Base-by-base conservation (phyloP, 768 basidiomycete genomes). In the Saitozyma sp. region DNA sequence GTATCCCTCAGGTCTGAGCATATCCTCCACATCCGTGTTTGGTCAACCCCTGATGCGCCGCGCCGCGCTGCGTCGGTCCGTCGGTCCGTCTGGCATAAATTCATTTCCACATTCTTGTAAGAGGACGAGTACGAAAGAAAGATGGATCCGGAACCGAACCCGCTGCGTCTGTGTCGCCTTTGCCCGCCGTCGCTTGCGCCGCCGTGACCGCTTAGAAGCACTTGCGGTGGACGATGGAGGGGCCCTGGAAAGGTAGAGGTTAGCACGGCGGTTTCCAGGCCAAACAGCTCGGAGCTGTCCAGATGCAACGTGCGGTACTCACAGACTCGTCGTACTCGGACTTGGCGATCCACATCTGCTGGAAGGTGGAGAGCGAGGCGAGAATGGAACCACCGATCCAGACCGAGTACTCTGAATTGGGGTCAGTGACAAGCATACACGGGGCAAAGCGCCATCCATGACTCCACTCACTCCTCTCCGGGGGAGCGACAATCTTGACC, bases 401-500 rank as follows among this genome's bases (percentile, higher is more conserved):
- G 81, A 94, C 92, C 58, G 90, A 92, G 85, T 92, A 92, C 80
- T 91, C 63, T 66, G 54, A 10, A 9, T 45, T 39, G 39, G 40
- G 48, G 54, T 65, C 45, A 65, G 63, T 46, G 46, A 38, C 10
- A 1, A 8, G 9, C 48, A 17, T 17, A 17, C 8, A 29, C 17
- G n/a, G n/a, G n/a, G 6, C 48, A 54, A 38, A 11, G 41, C 6
- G 14, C 29, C 29, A 29, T 29, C 29, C 29, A 29, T 11, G 2
- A 11, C 14, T 37, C 64, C 50, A 70, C 73, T 57, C 50, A 72
- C 70, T 95, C 73, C 92, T 84, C 84, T 95, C 92, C 58, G 92
- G 91, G 55, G 92, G 92, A 63, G 92, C 90, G 62, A 91, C 89
- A 60, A 93, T 91, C 86, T 91, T 92, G 83, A 92, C 88, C 87